A percentile compares a stretch with the other conserved stretches of the same genome.
phyloP scores from a whole-genome alignment of 805 yeast species.

The Candida namnaoensis region DNA sequence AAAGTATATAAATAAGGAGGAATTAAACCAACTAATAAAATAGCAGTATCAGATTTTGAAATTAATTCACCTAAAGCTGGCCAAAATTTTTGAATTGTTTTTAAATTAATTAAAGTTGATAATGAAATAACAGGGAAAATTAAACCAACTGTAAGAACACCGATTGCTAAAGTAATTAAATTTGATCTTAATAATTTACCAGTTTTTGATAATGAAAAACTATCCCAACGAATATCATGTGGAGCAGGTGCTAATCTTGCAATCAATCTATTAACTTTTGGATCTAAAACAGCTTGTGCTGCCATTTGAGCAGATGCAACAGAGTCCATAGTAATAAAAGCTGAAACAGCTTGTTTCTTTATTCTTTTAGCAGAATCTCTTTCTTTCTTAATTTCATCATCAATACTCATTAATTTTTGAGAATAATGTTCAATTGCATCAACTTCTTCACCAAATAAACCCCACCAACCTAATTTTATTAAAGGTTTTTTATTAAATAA shows the following conservation, averaged over 20 bases:
- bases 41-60: slow-evolving; percentile 55
- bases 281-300: slow-evolving; percentile 91
- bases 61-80: slow-evolving; percentile 73
- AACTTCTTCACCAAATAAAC: slow-evolving; percentile 58
- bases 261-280: slow-evolving; percentile 74
- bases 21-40: slow-evolving; percentile 75
- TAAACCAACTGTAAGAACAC: slow-evolving; percentile 56
- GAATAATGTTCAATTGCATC: slow-evolving; percentile 79
- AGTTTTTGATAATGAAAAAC: slow-evolving; percentile 66
- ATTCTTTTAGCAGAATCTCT: slow-evolving; percentile 48
- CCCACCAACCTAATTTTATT: slow-evolving; percentile 45
- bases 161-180: slow-evolving; percentile 28
- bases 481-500: slow-evolving; percentile 42
- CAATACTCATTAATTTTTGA: slow-evolving; percentile 57
- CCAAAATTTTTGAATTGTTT: slow-evolving; percentile 74
- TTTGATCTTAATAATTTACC: slow-evolving; percentile 54
- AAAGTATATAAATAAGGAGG: slow-evolving; percentile 90
- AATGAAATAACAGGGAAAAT: slow-evolving; percentile 79
- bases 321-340: slow-evolving; percentile 90
- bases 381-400: slow-evolving; percentile 42
- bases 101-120: slow-evolving; percentile 73
- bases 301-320: slow-evolving; percentile 96
- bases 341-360: slow-evolving; percentile 68
- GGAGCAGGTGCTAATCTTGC: slow-evolving; percentile 93
- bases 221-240: slow-evolving; percentile 89